A percentile compares a stretch with the other conserved stretches of the same genome.
These are phyloP conservation scores for Larix kaempferi DNA, from an alignment of 75 land plant genomes.

Conservation along the genomic window DNA sequence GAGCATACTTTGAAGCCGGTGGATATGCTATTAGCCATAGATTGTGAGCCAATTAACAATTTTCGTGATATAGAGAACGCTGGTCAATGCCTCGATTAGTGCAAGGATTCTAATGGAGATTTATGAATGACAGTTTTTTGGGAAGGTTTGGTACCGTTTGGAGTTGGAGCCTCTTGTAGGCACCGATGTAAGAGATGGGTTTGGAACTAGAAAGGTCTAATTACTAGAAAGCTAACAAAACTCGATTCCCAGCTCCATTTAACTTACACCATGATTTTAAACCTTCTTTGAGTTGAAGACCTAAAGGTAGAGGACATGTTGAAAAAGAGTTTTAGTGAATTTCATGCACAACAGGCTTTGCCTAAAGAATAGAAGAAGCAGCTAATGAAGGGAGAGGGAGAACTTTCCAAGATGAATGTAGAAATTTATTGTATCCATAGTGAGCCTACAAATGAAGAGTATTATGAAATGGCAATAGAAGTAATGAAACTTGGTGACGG, in stretches of 20 bases:
- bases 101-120: slow-evolving; percentile 16
- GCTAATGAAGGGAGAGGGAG: slow-evolving; percentile 58
- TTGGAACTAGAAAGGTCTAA: slow-evolving; percentile 66
- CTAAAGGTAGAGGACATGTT: slow-evolving; percentile 99
- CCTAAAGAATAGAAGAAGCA: slow-evolving; percentile 84
- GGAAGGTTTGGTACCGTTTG: too few relatives aligned
- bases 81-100: slow-evolving; percentile 39
- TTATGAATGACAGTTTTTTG: slow-evolving; percentile 74
- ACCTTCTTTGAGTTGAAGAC: slow-evolving; percentile 98
- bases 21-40: slow-evolving; percentile 83
- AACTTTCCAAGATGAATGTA: slow-evolving; percentile 71
- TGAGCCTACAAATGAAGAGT: too few relatives aligned
- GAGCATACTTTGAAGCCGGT: slow-evolving; percentile 68
- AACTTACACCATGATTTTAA: slow-evolving; percentile 95
- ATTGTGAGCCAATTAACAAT: slow-evolving; percentile 73
- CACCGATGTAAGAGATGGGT: slow-evolving; percentile 83
- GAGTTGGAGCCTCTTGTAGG: slow-evolving; percentile 67
- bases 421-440: too few relatives aligned
- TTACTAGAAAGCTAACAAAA: slow-evolving; percentile 85
- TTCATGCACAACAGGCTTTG: slow-evolving; percentile 94
- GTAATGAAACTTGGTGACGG: too few relatives aligned
- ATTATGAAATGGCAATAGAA: too few relatives aligned
- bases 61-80: slow-evolving; percentile 79
- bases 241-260: slow-evolving; percentile 96
- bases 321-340: slow-evolving; percentile 98